phyloP scores from a whole-genome alignment of 1,284 basidiomycete genomes.

The Caloboletus inedulis region DNA sequence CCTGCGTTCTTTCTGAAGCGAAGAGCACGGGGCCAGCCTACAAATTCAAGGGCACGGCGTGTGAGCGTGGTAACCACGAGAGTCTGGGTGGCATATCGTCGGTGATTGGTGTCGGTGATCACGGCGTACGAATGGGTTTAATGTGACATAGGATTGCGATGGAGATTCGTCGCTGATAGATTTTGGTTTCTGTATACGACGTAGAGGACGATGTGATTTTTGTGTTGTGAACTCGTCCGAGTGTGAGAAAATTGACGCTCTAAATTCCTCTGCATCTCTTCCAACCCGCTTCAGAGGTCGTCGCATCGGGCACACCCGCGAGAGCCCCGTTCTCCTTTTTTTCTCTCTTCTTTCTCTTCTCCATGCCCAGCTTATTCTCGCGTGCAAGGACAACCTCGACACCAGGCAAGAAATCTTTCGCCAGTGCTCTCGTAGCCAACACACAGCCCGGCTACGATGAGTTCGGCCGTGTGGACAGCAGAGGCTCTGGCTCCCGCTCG shows the following conservation, averaged over 20 bases:
- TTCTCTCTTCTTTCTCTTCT: slow-evolving; percentile 16
- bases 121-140: neutral
- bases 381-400: slow-evolving; percentile 53
- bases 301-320: slow-evolving; percentile 12
- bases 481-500: slow-evolving; percentile 32
- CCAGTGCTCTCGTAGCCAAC: slow-evolving; percentile 12
- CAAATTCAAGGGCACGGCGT: neutral
- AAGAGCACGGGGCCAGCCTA: no score
- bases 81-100: neutral
- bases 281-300: slow-evolving; percentile 17
- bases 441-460: slow-evolving; percentile 47
- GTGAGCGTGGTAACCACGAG: neutral
- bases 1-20: neutral
- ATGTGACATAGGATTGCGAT: neutral
- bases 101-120: no score
- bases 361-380: slow-evolving; percentile 59
- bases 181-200: neutral
- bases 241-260: slow-evolving; percentile 26
- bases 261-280: slow-evolving; percentile 7
- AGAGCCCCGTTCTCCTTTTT: slow-evolving; percentile 1
- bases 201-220: neutral
- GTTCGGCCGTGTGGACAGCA: slow-evolving; percentile 59
- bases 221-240: neutral
- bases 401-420: slow-evolving; percentile 36
- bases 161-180: neutral